Conservation (phyloP, 2,329 filamentous ascomycete genomes). For the Colletotrichum falcatum region DNA sequence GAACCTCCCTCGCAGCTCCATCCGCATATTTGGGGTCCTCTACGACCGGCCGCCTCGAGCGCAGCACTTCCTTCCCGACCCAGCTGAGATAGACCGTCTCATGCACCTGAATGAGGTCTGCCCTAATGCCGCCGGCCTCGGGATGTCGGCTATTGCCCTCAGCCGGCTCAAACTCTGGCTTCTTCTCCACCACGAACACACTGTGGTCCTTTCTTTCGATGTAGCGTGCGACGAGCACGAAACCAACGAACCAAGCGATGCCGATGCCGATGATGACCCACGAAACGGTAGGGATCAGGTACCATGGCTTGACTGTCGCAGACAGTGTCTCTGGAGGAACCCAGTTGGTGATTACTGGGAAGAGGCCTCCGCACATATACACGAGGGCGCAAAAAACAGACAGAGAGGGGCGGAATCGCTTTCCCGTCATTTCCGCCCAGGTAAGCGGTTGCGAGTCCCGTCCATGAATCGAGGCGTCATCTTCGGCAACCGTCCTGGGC, state of each 20-base stretch:
- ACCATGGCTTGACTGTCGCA: conserved; percentile 45
- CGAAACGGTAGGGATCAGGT: conserved; percentile 48
- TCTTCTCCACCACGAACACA: conserved; percentile 51
- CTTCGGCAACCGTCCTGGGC: conserved; percentile 43
- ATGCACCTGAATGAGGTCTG: conserved; percentile 51
- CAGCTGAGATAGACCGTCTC: conserved; percentile 53
- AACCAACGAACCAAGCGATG: conserved; percentile 51
- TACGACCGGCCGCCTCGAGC: conserved; percentile 23
- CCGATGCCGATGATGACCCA: conserved; percentile 48
- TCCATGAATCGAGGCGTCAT: conserved; percentile 18
- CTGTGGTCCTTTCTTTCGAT: conserved; percentile 47
- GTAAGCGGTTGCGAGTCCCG: conserved; percentile 41
- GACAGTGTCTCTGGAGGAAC: conserved; percentile 42
- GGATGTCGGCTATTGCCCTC: conserved; percentile 33
- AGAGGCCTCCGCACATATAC: conserved; percentile 50
- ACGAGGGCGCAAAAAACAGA: conserved; percentile 49
- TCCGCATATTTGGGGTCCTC: conserved; percentile 26
- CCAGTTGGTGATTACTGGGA: conserved; percentile 50
- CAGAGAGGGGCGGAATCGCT: conserved; percentile 47
- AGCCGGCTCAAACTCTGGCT: conserved; percentile 50
- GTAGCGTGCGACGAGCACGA: conserved; percentile 47
- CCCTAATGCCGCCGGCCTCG: conserved; percentile 12
- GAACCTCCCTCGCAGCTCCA: conserved; percentile 9
- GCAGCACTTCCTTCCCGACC: conserved; percentile 48
- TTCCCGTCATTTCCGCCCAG: conserved; percentile 50